Evolutionary conservation across 768 basidiomycete genomes (phyloP).

Genomic region (Termitomyces sp.): DNA sequence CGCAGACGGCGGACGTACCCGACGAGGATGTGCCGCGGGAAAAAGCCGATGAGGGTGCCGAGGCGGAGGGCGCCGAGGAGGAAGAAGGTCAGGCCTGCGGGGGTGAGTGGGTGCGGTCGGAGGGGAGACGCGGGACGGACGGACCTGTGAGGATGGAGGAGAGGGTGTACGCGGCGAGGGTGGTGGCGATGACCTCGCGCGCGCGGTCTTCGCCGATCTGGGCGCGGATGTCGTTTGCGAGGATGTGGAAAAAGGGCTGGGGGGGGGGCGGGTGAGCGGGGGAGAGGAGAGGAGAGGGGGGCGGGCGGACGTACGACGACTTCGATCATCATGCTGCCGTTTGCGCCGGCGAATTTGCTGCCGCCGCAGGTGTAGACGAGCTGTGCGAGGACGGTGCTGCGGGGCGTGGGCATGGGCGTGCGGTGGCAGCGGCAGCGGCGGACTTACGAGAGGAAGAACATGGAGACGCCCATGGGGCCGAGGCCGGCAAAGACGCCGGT

Average conservation of each 20-base stretch:
- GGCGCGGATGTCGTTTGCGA: slow-evolving; percentile 69
- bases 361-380: slow-evolving; percentile 83
- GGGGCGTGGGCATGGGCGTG: too few relatives aligned
- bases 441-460: slow-evolving; percentile 84
- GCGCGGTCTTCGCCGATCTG: slow-evolving; percentile 69
- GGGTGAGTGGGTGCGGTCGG: not conserved
- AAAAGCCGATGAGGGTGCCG: slow-evolving; percentile 88
- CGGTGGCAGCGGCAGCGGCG: too few relatives aligned
- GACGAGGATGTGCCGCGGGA: slow-evolving; percentile 95
- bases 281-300: rapidly evolving
- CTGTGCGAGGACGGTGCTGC: slow-evolving; percentile 72
- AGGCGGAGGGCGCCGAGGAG: slow-evolving; percentile 80
- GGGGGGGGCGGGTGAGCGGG: too few relatives aligned
- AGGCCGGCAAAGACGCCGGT: slow-evolving; percentile 74
- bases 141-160: slow-evolving; percentile 84
- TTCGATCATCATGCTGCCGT: slow-evolving; percentile 98
- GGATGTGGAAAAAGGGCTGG: slow-evolving; percentile 93
- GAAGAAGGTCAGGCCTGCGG: slow-evolving; percentile 72
- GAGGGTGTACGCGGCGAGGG: slow-evolving; percentile 82
- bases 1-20: slow-evolving; percentile 38
- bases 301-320: slow-evolving; percentile 65
- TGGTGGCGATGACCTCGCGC: slow-evolving; percentile 81
- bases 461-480: slow-evolving; percentile 87
- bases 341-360: slow-evolving; percentile 84
- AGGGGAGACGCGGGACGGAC: slow-evolving; percentile 9